phyloP scores from a whole-genome alignment of 2,329 filamentous ascomycete species.

The Epichloe uncinata region DNA sequence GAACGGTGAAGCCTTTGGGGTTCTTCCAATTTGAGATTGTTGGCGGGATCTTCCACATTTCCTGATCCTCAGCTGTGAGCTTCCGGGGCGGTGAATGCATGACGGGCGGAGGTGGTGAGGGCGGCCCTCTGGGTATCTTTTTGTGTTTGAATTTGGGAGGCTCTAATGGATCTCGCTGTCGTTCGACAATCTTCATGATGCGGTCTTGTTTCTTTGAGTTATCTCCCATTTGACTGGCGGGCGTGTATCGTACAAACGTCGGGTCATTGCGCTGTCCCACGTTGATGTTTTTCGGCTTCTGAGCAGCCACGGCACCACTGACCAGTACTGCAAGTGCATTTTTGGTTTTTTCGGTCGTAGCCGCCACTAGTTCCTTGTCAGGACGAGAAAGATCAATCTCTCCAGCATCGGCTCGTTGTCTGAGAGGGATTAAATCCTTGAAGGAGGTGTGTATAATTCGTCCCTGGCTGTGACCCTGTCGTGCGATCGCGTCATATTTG shows the following conservation, averaged over 20 bases:
- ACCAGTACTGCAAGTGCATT: constrained; percentile 73
- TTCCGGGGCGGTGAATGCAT: constrained; percentile 93
- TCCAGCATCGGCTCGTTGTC: constrained; percentile 84
- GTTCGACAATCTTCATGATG: constrained; percentile 96
- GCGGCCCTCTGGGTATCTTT: constrained; percentile 87
- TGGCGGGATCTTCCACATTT: constrained; percentile 80
- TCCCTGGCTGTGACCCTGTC: constrained; percentile 71
- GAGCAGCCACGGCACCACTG: constrained; percentile 72
- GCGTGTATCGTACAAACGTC: constrained; percentile 91
- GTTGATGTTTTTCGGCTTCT: constrained; percentile 93
- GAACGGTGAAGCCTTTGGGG: constrained; percentile 93
- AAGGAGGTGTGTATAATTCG: constrained; percentile 90
- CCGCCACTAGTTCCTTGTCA: constrained; percentile 69
- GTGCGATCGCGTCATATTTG: constrained; percentile 90
- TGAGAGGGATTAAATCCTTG: constrained; percentile 88
- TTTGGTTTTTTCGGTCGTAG: constrained; percentile 77
- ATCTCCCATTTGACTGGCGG: constrained; percentile 91
- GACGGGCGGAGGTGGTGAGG: constrained; percentile 82
- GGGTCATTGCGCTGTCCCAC: constrained; percentile 68
- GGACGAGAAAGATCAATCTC: constrained; percentile 81
- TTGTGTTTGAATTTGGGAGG: constrained; percentile 98
- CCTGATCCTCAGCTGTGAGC: constrained; percentile 90
- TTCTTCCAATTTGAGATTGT: constrained; percentile 99
- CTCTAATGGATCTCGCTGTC: constrained; percentile 89
- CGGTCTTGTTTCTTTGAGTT: constrained; percentile 78